phyloP scores from a whole-genome alignment of 2,329 filamentous ascomycete species.

The Aspergillus texensis region DNA sequence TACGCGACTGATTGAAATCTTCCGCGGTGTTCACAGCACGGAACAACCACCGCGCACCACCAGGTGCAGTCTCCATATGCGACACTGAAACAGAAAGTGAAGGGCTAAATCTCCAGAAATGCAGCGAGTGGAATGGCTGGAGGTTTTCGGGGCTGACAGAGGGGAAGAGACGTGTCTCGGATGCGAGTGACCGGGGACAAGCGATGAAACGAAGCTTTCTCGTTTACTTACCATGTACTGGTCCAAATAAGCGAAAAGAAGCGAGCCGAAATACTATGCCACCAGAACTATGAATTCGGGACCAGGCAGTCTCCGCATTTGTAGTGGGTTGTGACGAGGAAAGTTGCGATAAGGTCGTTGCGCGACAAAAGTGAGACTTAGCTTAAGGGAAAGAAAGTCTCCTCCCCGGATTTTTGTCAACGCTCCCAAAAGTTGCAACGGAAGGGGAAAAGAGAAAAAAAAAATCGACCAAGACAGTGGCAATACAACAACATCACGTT shows the following conservation, averaged over 20 bases:
- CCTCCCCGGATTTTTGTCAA: constrained; percentile 8
- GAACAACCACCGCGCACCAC: constrained; percentile 14
- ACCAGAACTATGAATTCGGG: constrained; percentile 25
- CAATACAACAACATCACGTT: background rate
- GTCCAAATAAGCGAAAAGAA: constrained; percentile 29
- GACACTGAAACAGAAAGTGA: constrained; percentile 5
- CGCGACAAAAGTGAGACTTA: constrained; percentile 24
- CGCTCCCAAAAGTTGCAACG: background rate
- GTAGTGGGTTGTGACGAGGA: constrained; percentile 11
- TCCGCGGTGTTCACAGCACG: constrained; percentile 8
- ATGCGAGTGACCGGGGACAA: constrained; percentile 17
- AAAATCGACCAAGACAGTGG: background rate
- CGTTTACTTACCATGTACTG: constrained; percentile 28
- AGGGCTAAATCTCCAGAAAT: background rate
- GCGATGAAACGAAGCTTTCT: constrained; percentile 21
- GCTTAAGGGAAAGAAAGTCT: constrained; percentile 6
- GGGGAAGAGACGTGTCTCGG: constrained; percentile 13
- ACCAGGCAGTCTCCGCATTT: constrained; percentile 24
- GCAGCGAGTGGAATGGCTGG: background rate
- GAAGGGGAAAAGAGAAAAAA: background rate
- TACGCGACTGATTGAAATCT: constrained; percentile 21
- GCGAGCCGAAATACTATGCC: constrained; percentile 30
- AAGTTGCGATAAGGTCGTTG: constrained; percentile 26
- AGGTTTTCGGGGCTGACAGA: background rate
- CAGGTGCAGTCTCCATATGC: constrained; percentile 6